Evolutionary conservation across 1,284 basidiomycete genomes (phyloP).

Genomic region (Malassezia obtusa): DNA sequence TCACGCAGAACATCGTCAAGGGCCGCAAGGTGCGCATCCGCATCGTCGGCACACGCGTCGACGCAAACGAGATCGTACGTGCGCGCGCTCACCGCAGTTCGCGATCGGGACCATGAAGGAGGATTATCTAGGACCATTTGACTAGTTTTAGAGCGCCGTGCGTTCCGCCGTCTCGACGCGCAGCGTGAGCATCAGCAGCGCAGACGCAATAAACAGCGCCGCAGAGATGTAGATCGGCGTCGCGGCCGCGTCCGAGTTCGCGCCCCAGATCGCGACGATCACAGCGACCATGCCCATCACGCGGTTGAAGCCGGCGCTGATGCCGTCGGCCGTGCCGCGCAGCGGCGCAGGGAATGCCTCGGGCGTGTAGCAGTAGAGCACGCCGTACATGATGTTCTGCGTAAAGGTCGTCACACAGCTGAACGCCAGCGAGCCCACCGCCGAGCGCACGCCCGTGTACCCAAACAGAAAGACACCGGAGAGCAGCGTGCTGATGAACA

Average conservation of each 20-base stretch:
- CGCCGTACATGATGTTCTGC: constrained; percentile 40
- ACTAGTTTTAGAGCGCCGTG: constrained; percentile 18
- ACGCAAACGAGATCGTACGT: constrained; percentile 75
- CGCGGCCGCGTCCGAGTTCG: background rate
- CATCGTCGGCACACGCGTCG: constrained; percentile 90
- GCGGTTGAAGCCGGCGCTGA: constrained; percentile 38
- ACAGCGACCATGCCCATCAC: constrained; percentile 39
- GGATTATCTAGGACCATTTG: constrained; percentile 41
- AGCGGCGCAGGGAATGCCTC: constrained; percentile 43
- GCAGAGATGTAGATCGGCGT: constrained; percentile 35
- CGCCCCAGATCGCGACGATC: constrained; percentile 38
- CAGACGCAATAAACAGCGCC: constrained; percentile 33
- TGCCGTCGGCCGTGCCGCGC: constrained; percentile 44
- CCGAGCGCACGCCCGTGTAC: constrained; percentile 30
- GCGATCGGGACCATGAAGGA: constrained; percentile 47
- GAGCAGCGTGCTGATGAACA: constrained; percentile 40
- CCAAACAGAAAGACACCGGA: constrained; percentile 46
- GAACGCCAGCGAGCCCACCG: constrained; percentile 31
- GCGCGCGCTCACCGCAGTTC: constrained; percentile 21
- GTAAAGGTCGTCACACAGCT: constrained; percentile 35
- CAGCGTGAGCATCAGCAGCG: constrained; percentile 33
- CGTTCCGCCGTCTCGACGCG: constrained; percentile 24
- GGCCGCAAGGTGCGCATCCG: constrained; percentile 83
- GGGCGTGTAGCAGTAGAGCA: constrained; percentile 40
- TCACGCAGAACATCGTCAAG: constrained; percentile 56